A percentile compares a stretch with the other conserved stretches of the same genome.
Conservation (phyloP, 768 basidiomycete species). For the Pleurotus pulmonarius region DNA sequence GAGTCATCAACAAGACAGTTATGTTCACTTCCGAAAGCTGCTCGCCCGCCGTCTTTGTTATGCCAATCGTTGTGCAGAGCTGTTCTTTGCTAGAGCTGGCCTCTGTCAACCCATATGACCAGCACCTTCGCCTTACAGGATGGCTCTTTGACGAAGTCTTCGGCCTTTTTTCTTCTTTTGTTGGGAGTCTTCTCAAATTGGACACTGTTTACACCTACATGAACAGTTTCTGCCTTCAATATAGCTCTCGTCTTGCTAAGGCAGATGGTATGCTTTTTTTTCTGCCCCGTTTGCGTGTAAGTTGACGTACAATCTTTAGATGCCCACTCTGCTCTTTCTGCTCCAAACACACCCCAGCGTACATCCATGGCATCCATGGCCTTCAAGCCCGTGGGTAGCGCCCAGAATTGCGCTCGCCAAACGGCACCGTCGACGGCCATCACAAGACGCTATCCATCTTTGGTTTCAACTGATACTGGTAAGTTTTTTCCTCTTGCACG, state of each 20-base stretch:
- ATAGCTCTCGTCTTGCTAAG: neutral
- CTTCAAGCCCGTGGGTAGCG: neutral
- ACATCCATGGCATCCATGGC: neutral
- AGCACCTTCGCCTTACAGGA: neutral
- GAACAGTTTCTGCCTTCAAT: neutral
- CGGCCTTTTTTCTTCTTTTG: neutral
- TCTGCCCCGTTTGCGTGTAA: neutral
- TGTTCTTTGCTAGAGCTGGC: neutral
- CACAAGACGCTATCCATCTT: neutral
- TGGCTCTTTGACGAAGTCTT: neutral
- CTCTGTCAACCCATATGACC: neutral
- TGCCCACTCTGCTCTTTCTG: no score
- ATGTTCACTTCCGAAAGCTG: neutral
- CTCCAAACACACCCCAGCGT: neutral
- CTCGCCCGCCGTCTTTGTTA: neutral
- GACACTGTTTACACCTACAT: neutral
- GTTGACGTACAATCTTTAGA: neutral
- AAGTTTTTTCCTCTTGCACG: neutral
- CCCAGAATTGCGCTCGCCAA: neutral
- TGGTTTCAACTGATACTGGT: neutral
- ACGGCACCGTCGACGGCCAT: neutral
- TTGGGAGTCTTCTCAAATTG: neutral
- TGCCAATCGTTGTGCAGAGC: neutral
- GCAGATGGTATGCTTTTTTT: neutral
- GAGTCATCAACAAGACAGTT: neutral